A percentile compares a stretch with the other conserved stretches of the same genome.
Conservation (phyloP, 1,284 basidiomycete genomes). For the Testicularia cyperi region DNA sequence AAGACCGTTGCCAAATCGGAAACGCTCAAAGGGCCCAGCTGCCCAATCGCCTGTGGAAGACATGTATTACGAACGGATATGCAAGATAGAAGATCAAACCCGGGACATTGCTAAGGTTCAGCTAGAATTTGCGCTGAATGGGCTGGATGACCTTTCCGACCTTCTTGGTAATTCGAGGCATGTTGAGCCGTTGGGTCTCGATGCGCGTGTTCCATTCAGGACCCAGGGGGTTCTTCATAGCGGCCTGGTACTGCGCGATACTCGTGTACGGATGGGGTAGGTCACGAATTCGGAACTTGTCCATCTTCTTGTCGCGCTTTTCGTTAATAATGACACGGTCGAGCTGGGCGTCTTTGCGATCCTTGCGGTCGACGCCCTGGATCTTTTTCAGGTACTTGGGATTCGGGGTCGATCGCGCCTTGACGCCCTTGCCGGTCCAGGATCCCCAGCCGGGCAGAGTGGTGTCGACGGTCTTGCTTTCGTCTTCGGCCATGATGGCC, state of each 20-base stretch:
- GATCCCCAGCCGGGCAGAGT: conserved; percentile 88
- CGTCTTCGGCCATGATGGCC: conserved; percentile 76
- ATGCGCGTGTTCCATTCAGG: conserved; percentile 89
- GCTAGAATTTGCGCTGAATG: conserved; percentile 31
- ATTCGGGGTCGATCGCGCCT: conserved; percentile 48
- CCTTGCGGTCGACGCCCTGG: conserved; percentile 71
- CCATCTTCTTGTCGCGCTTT: conserved; percentile 86
- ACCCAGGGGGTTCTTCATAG: conserved; percentile 78
- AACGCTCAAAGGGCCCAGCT: no score
- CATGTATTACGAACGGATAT: no score
- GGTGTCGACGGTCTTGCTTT: conserved; percentile 77
- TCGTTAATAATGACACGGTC: conserved; percentile 91
- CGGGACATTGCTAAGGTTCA: no score
- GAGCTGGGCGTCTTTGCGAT: conserved; percentile 80
- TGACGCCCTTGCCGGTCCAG: conserved; percentile 80
- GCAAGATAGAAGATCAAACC: no score
- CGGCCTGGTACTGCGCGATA: conserved; percentile 82
- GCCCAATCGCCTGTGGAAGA: no score
- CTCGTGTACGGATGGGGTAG: conserved; percentile 85
- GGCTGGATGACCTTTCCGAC: conserved; percentile 50
- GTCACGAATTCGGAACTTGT: conserved; percentile 82
- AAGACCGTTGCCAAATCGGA: no score
- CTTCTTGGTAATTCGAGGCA: conserved; percentile 51
- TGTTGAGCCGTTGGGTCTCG: conserved; percentile 73
- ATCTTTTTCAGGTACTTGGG: conserved; percentile 16